Conservation (phyloP, 2,329 filamentous ascomycete genomes). For the Waltergamsia citrina region DNA sequence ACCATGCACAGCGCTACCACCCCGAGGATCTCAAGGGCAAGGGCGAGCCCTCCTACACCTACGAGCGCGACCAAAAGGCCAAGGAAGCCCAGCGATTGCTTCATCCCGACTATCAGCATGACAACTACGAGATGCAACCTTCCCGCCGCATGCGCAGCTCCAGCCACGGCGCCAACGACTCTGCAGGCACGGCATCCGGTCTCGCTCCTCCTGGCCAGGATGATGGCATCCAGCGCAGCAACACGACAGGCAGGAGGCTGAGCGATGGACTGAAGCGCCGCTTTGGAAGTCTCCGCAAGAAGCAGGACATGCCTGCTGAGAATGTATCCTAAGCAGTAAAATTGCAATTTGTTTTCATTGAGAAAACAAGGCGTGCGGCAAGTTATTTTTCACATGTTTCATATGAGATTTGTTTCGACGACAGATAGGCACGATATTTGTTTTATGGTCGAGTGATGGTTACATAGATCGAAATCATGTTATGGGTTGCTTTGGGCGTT, state of each 20-base stretch:
- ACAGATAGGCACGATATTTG: too few relatives aligned
- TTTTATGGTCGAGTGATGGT: too few relatives aligned
- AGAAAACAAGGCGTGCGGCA: too few relatives aligned
- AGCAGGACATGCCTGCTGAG: conserved; percentile 16
- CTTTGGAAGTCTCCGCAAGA: conserved; percentile 41
- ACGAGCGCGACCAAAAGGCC: conserved; percentile 58
- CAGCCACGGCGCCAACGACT: conserved; percentile 24
- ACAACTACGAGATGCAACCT: conserved; percentile 41
- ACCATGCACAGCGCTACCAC: conserved; percentile 48
- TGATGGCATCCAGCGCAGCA: conserved; percentile 22
- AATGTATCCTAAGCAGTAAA: neutral
- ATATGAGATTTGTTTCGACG: too few relatives aligned
- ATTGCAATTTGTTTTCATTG: too few relatives aligned
- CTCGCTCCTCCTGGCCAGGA: conserved; percentile 8
- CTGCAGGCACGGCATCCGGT: conserved; percentile 10
- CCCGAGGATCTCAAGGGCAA: conserved; percentile 76
- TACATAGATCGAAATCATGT: too few relatives aligned
- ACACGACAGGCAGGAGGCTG: conserved; percentile 32
- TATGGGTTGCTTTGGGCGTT: too few relatives aligned
- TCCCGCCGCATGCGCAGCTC: conserved; percentile 30
- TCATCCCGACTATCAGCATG: conserved; percentile 17
- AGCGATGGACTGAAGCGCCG: conserved; percentile 43
- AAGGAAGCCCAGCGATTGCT: conserved; percentile 30
- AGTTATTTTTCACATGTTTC: too few relatives aligned
- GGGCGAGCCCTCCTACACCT: conserved; percentile 64